Conservation (phyloP, 169 alveolate species). For the Eimeria sp. region DNA sequence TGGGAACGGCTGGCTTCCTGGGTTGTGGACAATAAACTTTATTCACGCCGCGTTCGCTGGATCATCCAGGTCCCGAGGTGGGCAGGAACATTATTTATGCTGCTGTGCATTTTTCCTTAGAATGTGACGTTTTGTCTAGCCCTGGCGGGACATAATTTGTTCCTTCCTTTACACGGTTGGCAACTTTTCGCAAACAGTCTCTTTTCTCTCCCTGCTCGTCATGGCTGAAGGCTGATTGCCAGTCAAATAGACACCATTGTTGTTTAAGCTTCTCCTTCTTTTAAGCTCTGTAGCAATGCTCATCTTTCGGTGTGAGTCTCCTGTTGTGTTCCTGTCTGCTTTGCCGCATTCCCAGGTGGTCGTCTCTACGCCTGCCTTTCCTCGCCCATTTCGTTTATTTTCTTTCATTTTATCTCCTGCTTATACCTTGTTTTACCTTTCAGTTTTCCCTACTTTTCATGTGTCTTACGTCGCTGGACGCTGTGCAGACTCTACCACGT, state of each 20-base stretch:
- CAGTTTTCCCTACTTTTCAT: background rate
- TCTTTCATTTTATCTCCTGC: background rate
- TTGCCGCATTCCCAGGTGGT: background rate
- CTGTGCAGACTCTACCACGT: constrained; percentile 88
- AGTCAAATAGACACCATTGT: background rate
- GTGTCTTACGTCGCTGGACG: background rate
- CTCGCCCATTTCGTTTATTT: background rate
- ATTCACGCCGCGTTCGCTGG: constrained; percentile 90
- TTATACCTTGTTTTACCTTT: background rate
- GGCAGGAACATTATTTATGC: background rate
- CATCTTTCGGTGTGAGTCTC: background rate
- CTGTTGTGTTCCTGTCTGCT: background rate
- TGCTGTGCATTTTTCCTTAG: background rate
- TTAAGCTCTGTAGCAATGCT: background rate
- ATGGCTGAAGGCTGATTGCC: background rate
- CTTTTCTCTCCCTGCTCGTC: background rate
- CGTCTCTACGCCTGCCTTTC: background rate
- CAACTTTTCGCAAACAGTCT: background rate
- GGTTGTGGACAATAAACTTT: constrained; percentile 90
- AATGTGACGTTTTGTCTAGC: background rate
- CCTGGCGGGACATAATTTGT: background rate
- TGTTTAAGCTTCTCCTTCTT: background rate
- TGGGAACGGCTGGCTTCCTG: constrained; percentile 95
- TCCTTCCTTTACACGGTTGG: background rate
- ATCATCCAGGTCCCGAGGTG: constrained; percentile 93